Percentiles rank a stretch among this genome's conserved stretches.
Conservation (phyloP, 148 eudicot species). For the Camellia sinensis region DNA sequence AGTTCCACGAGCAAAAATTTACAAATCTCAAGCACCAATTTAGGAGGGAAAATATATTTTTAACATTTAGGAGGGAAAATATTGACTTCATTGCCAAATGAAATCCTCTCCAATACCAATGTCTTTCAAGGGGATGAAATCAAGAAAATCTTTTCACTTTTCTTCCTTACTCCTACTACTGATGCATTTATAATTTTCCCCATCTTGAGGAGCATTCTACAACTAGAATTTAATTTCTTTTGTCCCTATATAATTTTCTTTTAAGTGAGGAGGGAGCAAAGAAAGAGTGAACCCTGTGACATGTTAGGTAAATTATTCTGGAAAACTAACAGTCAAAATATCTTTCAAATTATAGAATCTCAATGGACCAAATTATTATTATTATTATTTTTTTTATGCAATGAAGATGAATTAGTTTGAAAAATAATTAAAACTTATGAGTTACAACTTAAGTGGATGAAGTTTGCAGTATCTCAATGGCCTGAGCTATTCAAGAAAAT, state of each 20-base stretch:
- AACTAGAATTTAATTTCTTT: neutral
- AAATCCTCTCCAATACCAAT: too few species aligned
- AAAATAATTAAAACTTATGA: neutral
- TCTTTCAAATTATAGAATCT: neutral
- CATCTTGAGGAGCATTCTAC: neutral
- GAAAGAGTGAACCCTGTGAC: too few species aligned
- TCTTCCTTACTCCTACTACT: neutral
- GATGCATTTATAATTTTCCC: too few species aligned
- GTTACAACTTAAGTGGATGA: neutral
- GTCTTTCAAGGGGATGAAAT: too few species aligned
- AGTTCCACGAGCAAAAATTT: too few species aligned
- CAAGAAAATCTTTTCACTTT: neutral
- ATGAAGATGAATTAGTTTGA: neutral
- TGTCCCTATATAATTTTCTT: neutral
- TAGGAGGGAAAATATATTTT: too few species aligned
- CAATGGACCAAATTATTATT: neutral
- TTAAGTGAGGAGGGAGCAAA: neutral
- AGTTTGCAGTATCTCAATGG: neutral
- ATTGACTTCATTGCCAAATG: neutral
- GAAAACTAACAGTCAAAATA: neutral
- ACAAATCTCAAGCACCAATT: too few species aligned
- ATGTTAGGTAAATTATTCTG: too few species aligned
- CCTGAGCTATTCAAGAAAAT: neutral
- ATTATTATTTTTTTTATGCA: neutral
- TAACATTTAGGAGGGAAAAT: neutral